Evolutionary conservation across 805 yeast genomes (phyloP).

Genomic region (Wickerhamiella hasegawae): DNA sequence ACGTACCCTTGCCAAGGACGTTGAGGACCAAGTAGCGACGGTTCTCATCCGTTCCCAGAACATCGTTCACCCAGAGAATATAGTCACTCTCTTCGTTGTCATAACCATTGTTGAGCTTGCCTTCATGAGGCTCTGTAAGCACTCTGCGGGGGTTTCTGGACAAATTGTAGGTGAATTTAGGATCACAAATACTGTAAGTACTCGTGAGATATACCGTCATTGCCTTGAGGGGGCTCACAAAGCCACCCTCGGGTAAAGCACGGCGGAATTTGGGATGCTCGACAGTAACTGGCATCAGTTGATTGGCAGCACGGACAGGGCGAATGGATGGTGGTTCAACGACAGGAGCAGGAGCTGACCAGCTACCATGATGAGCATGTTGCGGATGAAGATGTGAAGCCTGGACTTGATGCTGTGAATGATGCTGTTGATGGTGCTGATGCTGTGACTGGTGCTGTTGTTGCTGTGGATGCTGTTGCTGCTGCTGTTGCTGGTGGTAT

Average conservation of each 20-base stretch:
- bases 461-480: neutral
- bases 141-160: conserved; percentile 83
- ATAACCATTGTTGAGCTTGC: conserved; percentile 59
- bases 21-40: conserved; percentile 80
- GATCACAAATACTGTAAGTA: conserved; percentile 73
- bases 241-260: conserved; percentile 25
- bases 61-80: conserved; percentile 85
- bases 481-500: neutral
- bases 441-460: too few species aligned
- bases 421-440: too few species aligned
- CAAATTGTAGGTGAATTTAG: conserved; percentile 66
- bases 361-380: neutral
- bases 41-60: conserved; percentile 73
- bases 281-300: conserved; percentile 19
- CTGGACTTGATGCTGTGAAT: too few species aligned
- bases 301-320: conserved; percentile 20
- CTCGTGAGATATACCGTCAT: conserved; percentile 62
- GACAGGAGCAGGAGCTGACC: neutral
- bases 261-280: conserved; percentile 20
- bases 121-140: conserved; percentile 82
- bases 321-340: neutral
- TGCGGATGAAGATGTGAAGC: too few species aligned
- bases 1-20: conserved; percentile 88
- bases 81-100: conserved; percentile 87
- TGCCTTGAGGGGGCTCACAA: conserved; percentile 50